These are phyloP conservation scores for Monosporascus cannonballus DNA, from an alignment of 2,329 filamentous ascomycete genomes.

Conservation along the genomic window DNA sequence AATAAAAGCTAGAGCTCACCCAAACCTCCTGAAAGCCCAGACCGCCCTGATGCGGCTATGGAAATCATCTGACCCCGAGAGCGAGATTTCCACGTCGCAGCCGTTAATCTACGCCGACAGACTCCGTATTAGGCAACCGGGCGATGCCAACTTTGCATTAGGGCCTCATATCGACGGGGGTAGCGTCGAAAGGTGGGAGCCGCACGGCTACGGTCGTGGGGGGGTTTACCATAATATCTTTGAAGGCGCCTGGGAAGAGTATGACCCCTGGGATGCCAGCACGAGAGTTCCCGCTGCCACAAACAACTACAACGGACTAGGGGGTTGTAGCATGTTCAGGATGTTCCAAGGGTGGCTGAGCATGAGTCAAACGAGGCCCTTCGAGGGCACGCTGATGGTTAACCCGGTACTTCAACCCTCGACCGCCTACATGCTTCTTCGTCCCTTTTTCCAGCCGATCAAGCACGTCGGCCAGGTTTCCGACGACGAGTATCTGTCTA, in stretches of 20 bases:
- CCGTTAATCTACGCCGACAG: slow-evolving; percentile 66
- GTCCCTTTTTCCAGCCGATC: slow-evolving; percentile 70
- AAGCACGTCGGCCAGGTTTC: slow-evolving; percentile 31
- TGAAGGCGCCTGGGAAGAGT: slow-evolving; percentile 69
- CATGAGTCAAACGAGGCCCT: slow-evolving; percentile 66
- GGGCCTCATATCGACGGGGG: slow-evolving; percentile 71
- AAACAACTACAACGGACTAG: slow-evolving; percentile 75
- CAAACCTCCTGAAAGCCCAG: slow-evolving; percentile 56
- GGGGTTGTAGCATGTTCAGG: slow-evolving; percentile 77
- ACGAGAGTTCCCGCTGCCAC: slow-evolving; percentile 61
- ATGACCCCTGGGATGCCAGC: slow-evolving; percentile 76
- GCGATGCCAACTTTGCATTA: slow-evolving; percentile 63
- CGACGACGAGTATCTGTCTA: slow-evolving; percentile 39
- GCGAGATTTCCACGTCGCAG: slow-evolving; percentile 43
- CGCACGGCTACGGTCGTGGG: slow-evolving; percentile 57
- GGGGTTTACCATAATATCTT: slow-evolving; percentile 70
- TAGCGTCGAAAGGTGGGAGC: slow-evolving; percentile 70
- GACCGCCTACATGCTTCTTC: slow-evolving; percentile 73
- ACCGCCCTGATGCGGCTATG: slow-evolving; percentile 58
- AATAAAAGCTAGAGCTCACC: slow-evolving; percentile 60
- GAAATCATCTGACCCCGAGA: slow-evolving; percentile 43
- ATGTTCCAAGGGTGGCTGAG: slow-evolving; percentile 88
- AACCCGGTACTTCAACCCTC: slow-evolving; percentile 71
- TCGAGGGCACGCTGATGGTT: slow-evolving; percentile 75
- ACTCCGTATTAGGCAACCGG: slow-evolving; percentile 64